These are phyloP conservation scores for Mycena crocata DNA, from an alignment of 768 basidiomycete species.

Conservation along the genomic window DNA sequence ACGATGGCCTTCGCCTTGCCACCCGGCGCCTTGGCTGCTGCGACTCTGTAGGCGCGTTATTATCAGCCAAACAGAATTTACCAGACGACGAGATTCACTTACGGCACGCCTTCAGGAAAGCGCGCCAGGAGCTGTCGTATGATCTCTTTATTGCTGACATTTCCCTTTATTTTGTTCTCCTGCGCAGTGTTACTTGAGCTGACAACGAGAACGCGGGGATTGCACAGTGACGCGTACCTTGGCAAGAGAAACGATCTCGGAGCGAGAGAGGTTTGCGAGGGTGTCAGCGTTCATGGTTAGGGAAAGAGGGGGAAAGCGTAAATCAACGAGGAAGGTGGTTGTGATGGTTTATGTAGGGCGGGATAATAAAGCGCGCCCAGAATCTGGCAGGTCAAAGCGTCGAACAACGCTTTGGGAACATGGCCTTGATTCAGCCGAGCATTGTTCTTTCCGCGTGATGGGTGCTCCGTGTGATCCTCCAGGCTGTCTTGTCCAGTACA, in stretches of 20 bases:
- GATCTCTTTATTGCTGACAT: constrained; percentile 12
- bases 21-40: background rate
- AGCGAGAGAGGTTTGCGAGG: constrained; percentile 14
- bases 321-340: background rate
- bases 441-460: constrained; percentile 1
- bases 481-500: no score
- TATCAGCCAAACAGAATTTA: background rate
- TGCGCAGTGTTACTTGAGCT: background rate
- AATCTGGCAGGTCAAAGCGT: constrained; percentile 18
- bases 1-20: background rate
- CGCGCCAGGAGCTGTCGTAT: constrained; percentile 4
- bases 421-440: background rate
- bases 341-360: constrained; percentile 16
- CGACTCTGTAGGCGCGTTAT: background rate
- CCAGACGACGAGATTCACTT: background rate
- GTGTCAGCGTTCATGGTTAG: constrained; percentile 13
- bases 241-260: constrained; percentile 12
- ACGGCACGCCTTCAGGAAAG: constrained; percentile 25
- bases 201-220: no score
- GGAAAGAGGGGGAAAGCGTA: background rate
- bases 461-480: background rate
- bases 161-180: constrained; percentile 19
- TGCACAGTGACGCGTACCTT: constrained; percentile 3
- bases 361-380: constrained; percentile 13
- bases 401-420: constrained; percentile 7